Base-by-base conservation (phyloP, 129 eudicot species). In the Flaveria sonorensis region DNA sequence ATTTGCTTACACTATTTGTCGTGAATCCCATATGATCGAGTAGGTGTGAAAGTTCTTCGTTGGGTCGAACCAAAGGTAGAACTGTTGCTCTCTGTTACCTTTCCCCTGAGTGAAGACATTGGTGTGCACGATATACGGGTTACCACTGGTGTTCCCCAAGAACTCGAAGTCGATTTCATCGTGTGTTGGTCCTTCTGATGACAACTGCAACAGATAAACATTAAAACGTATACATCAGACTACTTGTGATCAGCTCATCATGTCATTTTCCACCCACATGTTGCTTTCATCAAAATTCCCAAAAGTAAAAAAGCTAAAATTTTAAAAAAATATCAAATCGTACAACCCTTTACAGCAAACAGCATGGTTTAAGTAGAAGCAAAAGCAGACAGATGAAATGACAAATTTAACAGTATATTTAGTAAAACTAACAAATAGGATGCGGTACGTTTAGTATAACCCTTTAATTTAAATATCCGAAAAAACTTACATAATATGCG, bases 141-240 rank as follows among this genome's bases (percentile, higher is more conserved):
- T 79, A 1, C 97, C 97, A 0, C 76, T 79, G 0, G 77, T 68
- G 51, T 91, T 91, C 30, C 97, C 97, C 63, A 92, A 68, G 83
- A 92, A 92, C 86, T 92, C 97, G 7, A 89, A 92, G 79, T 92
- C 97, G 12, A 92, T 92, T 81, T 92, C 97, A 30, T 92, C 97
- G 42, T 92, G 97, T 0, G 90, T 82, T 8, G 92, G 83, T 57
- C 94, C 95, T 66, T 87, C 77, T 0, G 97, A 92, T 39, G 97
- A 87, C 64, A 92, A 76, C 97, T 92, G 86, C 80, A 83, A 76
- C 21, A 68, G 6, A 57, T 64, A 53, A 71, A 71, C 55, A 76
- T 74, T 12, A 64, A 71, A 15, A 47, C 61, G 2, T 21, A 21
- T 10, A 23, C 13, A 59, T 32, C 13, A 69, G 14, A 21, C 5